Conservation (phyloP, 495 filamentous ascomycete genomes). For the Penicillium manginii region DNA sequence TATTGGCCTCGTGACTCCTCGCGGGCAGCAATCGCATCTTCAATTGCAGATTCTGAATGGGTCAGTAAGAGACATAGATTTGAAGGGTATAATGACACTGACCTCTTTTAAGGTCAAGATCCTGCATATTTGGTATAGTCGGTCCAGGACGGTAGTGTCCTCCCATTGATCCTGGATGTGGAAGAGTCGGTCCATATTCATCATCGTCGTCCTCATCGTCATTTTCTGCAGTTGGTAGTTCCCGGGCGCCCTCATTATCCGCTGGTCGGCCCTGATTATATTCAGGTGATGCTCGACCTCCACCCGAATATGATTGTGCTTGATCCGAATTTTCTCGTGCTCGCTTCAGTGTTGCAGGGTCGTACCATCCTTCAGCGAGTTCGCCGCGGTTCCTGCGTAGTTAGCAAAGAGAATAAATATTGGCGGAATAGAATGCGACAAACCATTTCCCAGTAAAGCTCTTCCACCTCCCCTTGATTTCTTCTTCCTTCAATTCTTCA, state of each 20-base stretch:
- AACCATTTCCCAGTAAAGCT: constrained; percentile 91
- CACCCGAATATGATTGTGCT: constrained; percentile 1
- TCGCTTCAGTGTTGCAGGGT: constrained; percentile 63
- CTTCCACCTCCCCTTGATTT: constrained; percentile 86
- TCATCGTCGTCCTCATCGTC: constrained; percentile 56
- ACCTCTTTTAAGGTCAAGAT: constrained; percentile 73
- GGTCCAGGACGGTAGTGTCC: constrained; percentile 58
- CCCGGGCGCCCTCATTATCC: constrained; percentile 8
- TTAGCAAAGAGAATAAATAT: constrained; percentile 17
- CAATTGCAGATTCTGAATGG: constrained; percentile 51
- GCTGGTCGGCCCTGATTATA: constrained; percentile 24
- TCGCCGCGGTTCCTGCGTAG: constrained; percentile 81
- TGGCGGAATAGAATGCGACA: constrained; percentile 17
- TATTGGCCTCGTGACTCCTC: constrained; percentile 62
- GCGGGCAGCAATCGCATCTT: constrained; percentile 56
- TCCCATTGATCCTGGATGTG: constrained; percentile 36
- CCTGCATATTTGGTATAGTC: constrained; percentile 72
- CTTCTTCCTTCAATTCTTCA: constrained; percentile 65
- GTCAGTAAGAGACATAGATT: not conserved
- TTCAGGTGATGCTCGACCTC: constrained; percentile 31
- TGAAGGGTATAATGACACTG: constrained; percentile 11
- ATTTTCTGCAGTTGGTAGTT: constrained; percentile 36
- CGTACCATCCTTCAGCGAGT: constrained; percentile 93
- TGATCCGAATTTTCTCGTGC: constrained; percentile 38
- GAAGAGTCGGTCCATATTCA: constrained; percentile 75